A percentile compares a stretch with the other conserved stretches of the same genome.
phyloP scores from a whole-genome alignment of 805 yeast genomes.

The Monosporozyma yasuniensis region DNA sequence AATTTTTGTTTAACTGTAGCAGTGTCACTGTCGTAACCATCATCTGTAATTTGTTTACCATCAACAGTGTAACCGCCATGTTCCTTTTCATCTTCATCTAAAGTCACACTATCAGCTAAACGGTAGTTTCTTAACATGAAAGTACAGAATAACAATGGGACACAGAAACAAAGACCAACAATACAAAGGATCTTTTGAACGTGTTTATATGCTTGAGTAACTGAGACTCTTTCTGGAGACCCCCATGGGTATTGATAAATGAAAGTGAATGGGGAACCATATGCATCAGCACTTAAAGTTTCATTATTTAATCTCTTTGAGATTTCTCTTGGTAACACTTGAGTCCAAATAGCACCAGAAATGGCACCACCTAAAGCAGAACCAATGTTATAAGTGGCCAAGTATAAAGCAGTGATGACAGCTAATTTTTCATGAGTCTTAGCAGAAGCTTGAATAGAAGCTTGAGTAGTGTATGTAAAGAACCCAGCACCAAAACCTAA shows the following conservation, averaged over 20 bases:
- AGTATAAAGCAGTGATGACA: conserved; percentile 47
- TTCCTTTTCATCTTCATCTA: conserved; percentile 4
- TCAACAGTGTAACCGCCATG: neutral
- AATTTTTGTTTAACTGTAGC: neutral
- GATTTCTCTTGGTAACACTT: conserved; percentile 41
- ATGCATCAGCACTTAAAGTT: conserved; percentile 37
- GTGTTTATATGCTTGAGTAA: conserved; percentile 49
- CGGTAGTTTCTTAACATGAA: conserved; percentile 47
- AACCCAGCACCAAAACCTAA: conserved; percentile 70
- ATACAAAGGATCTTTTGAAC: conserved; percentile 50
- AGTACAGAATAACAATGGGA: conserved; percentile 41
- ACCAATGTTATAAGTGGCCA: conserved; percentile 51
- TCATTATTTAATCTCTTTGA: conserved; percentile 30
- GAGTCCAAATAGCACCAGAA: conserved; percentile 69
- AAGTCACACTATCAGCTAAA: conserved; percentile 23
- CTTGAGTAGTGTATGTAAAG: conserved; percentile 57
- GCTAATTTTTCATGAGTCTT: conserved; percentile 57
- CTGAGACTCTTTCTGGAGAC: conserved; percentile 48
- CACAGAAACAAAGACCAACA: conserved; percentile 46
- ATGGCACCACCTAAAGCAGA: conserved; percentile 54
- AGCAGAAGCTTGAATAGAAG: conserved; percentile 50
- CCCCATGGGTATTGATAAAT: conserved; percentile 48
- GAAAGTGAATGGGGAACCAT: conserved; percentile 47
- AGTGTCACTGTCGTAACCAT: neutral
- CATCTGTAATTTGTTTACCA: neutral